Evolutionary conservation across 768 basidiomycete species (phyloP), one percentile per base, ranked within the genome.

Genomic region (Mycena maculata): DNA sequence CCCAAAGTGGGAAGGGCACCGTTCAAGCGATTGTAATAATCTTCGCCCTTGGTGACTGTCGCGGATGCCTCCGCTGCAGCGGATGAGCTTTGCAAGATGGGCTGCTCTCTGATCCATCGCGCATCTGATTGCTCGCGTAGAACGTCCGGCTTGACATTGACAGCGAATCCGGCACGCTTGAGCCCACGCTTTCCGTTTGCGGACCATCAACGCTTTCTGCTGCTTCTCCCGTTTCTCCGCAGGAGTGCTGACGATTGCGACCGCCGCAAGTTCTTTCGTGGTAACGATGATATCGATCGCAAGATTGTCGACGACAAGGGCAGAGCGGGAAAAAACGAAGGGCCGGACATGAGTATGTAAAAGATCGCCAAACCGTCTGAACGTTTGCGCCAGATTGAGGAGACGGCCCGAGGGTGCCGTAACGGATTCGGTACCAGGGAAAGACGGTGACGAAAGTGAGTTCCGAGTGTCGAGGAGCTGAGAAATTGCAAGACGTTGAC

Each of bases 151-250:
- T 91, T 92, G 55, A 94, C 79, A 57, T 87, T 92, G 42, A 83
- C 78, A 0, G 94, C 82, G 57, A 98, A 84, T 22, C 98, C 98
- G 22, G 87, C 82, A 2, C 87, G 85, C 76, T 93, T 93, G 58
- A 98, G 81, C 74, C 87, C 91, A 95, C 0, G 96, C 96, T 74
- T 93, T 94, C 67, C 92, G 84, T 81, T 99, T 99, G 52, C 94
- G 87, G 4, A 87, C 86, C 42, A 92, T 82, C 12, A 98, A 78
- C 23, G 89, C 87, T 76, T 96, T 96, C 58, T 79, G 84, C 70
- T 85, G 86, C 79, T 88, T 93, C 65, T 80, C 86, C 65, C 83
- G 87, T 71, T 81, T 86, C 59, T 88, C 87, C 60, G 76, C 77
- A 13, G 80, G 77, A 38, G 81, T 75, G 20, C 82, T 63, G 4